Evolutionary conservation across 2,329 filamentous ascomycete species (phyloP), one percentile per base, ranked within the genome.

Genomic region (Blumeria hordei): DNA sequence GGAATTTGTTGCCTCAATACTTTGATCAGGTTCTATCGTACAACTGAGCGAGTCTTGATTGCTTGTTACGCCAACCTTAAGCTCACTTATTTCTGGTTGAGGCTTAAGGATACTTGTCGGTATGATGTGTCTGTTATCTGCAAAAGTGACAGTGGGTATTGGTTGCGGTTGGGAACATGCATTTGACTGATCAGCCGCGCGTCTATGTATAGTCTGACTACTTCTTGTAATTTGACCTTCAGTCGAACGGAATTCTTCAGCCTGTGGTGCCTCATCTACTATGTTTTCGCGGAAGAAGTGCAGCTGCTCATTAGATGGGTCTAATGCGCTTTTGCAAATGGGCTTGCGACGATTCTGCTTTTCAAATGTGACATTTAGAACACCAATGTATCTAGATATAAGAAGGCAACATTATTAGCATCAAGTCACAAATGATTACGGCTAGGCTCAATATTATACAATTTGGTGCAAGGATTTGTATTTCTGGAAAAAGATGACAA

Each of bases 321-420:
- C 62, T 10, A 33, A 32, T 12, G 74, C 76, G 57, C 70, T 74
- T 59, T 69, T 77, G 54, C 70, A 67, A 0, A 69, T 72, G 36
- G 76, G 78, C 63, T 73, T 79, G 52, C 77, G 80, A 55, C 87
- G 85, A 1, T 78, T 73, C 56, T 81, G 80, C 66, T 93, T 94
- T 53, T 88, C 86, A 66, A 94, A 95, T 0, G 88, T 95, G 18
- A 95, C 90, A 67, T 95, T 96, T 53, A 98, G 71, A 44, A 98
- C 92, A 59, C 92, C 92, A 63, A 98, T 96, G 63, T 98, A 96
- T 65, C 87, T 94, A 54, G 57, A 34, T 55, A 58, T 61, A 67
- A 60, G 34, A 59, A 58, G 59, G 36, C 47, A 55, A 33, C 36
- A 55, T 51, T 37, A 55, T 63, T 62, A 59, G 59, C 60, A 55